Evolutionary conservation across 495 filamentous ascomycete genomes (phyloP), one percentile per base, ranked within the genome.

Genomic region (Penicillium ochrochloron): DNA sequence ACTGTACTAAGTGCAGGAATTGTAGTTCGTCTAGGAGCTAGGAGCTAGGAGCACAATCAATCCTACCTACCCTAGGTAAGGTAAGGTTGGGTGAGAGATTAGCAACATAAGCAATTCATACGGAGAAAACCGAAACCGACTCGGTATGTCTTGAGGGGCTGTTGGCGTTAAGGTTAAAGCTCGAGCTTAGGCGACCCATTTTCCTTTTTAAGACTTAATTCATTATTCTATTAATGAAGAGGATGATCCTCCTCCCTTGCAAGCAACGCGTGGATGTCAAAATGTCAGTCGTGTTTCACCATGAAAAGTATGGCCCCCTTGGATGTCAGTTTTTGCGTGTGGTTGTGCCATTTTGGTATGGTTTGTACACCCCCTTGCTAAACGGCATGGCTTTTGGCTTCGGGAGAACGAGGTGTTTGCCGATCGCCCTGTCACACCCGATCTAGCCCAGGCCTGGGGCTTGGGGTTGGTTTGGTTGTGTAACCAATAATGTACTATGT

Each of bases 281-380:
- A 57, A 63, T 67, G 63, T 68, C 65, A 64, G 42, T 51, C 17
- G 37, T 64, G 66, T 65, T 66, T 69, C 66, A 68, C 14, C 46
- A 51, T 23, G 41, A 25, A 25, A 15, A 27, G 46, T 27, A 27
- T 51, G 25, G 48, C 14, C 48, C 48, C 48, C 48, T 17, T 51
- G 25, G 23, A 17, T 51, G 48, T 51, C 48, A 51, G 48, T 51
- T 51, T 5, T 27, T 27, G 25, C 2, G 25, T 27, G 25, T 27
- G 25, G 31, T 33, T 33, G n/a, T n/a, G n/a, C n/a, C n/a, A n/a
- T n/a, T n/a, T n/a, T n/a, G n/a, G n/a, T n/a, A n/a, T n/a, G n/a
- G n/a, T 33, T 33, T 27, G 25, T 27, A 27, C 25, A 27, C 4
- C 25, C 48, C 48, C 48, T 51, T 51, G 48, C 48, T 17, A 1